Conservation (phyloP, 768 basidiomycete genomes). For the Sistotremastrum suecicum region DNA sequence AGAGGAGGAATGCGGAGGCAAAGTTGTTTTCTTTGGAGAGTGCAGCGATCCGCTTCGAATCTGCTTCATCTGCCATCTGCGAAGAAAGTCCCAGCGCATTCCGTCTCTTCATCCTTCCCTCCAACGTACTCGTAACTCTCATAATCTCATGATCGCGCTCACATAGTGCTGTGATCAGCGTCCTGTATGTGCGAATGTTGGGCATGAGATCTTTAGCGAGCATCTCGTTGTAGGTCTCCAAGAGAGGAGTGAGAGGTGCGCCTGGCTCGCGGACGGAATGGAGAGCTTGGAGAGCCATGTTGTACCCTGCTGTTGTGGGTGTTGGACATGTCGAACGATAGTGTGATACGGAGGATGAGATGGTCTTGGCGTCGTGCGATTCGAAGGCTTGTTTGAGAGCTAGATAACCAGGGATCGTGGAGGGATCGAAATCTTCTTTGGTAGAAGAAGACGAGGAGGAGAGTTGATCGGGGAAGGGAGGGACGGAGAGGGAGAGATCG, state of each 20-base stretch:
- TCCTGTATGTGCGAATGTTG: slow-evolving; percentile 43
- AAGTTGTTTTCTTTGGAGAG: slow-evolving; percentile 60
- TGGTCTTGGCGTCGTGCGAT: not conserved
- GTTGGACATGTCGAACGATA: slow-evolving; percentile 6
- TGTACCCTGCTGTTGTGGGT: slow-evolving; percentile 42
- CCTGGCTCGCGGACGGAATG: slow-evolving; percentile 29
- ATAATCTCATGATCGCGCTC: slow-evolving; percentile 55
- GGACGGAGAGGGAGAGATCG: slow-evolving; percentile 1
- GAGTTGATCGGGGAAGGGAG: slow-evolving; percentile 9
- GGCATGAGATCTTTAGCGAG: slow-evolving; percentile 47
- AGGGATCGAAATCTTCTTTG: not conserved
- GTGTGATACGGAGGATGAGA: slow-evolving; percentile 9
- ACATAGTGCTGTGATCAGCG: slow-evolving; percentile 47
- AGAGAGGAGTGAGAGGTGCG: slow-evolving; percentile 39
- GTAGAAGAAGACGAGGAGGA: not conserved
- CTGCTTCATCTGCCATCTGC: slow-evolving; percentile 10
- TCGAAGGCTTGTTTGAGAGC: not conserved
- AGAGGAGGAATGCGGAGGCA: slow-evolving; percentile 54
- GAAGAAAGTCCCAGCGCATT: slow-evolving; percentile 16
- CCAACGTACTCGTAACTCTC: slow-evolving; percentile 26
- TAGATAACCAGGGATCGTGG: not conserved
- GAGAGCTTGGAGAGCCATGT: slow-evolving; percentile 44
- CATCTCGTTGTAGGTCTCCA: slow-evolving; percentile 64
- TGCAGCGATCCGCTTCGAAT: slow-evolving; percentile 24
- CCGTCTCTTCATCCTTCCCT: slow-evolving; percentile 26